A percentile compares a stretch with the other conserved stretches of the same genome.
These are phyloP conservation scores for Exophiala viscosa DNA, from an alignment of 2,329 filamentous ascomycete genomes.

Conservation along the genomic window DNA sequence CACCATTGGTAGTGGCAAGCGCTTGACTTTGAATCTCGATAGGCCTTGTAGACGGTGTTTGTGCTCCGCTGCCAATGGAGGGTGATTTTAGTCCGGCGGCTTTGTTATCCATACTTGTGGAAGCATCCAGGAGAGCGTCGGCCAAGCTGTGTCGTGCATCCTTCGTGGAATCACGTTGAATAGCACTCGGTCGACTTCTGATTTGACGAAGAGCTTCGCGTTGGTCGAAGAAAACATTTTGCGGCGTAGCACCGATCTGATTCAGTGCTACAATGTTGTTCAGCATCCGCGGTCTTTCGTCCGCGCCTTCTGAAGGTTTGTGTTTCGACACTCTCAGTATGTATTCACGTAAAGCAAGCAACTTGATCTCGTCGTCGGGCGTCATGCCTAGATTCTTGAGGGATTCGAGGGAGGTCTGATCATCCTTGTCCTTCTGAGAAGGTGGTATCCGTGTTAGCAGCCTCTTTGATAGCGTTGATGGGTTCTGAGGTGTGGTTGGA, in stretches of 20 bases:
- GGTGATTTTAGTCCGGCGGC: slow-evolving; percentile 7
- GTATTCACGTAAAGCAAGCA: slow-evolving; percentile 81
- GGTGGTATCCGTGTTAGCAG: slow-evolving; percentile 41
- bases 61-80: slow-evolving; percentile 13
- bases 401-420: slow-evolving; percentile 86
- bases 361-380: slow-evolving; percentile 81
- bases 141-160: slow-evolving; percentile 70
- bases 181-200: slow-evolving; percentile 31
- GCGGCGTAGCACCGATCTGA: slow-evolving; percentile 71
- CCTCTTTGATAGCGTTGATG: slow-evolving; percentile 56
- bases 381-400: slow-evolving; percentile 79
- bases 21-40: slow-evolving; percentile 19
- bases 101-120: slow-evolving; percentile 72
- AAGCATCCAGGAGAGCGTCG: slow-evolving; percentile 87
- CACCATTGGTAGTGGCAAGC: neutral
- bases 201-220: slow-evolving; percentile 34
- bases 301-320: slow-evolving; percentile 55
- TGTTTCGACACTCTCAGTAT: slow-evolving; percentile 81
- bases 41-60: slow-evolving; percentile 16
- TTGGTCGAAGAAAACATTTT: slow-evolving; percentile 91
- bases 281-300: slow-evolving; percentile 36
- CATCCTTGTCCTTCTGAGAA: slow-evolving; percentile 74
- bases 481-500: slow-evolving; percentile 45
- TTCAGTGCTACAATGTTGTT: slow-evolving; percentile 70
- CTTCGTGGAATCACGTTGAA: slow-evolving; percentile 32